A percentile compares a stretch with the other conserved stretches of the same genome.
Evolutionary conservation across 768 basidiomycete species (phyloP).

Genomic region (Cantharellus anzutake): DNA sequence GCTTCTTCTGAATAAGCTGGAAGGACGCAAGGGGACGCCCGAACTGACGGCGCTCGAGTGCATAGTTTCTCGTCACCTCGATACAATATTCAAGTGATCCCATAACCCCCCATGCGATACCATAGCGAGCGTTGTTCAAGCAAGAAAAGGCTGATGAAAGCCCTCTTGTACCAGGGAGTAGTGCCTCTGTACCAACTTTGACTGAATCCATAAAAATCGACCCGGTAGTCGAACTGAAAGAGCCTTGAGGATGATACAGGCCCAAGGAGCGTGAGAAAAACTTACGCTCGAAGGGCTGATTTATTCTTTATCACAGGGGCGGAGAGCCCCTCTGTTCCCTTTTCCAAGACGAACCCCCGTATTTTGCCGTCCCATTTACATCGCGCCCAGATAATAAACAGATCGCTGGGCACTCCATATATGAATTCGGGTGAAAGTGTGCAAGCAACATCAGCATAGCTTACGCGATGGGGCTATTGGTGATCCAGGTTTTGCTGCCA

Average conservation of each 20-base stretch:
- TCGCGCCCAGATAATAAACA: constrained; percentile 86
- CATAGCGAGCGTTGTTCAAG: constrained; percentile 73
- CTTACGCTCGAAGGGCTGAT: constrained; percentile 59
- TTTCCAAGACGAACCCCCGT: constrained; percentile 80
- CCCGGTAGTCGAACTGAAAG: constrained; percentile 38
- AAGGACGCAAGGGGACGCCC: constrained; percentile 76
- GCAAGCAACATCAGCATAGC: constrained; percentile 14
- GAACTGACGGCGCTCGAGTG: constrained; percentile 83
- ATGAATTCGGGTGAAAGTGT: constrained; percentile 5
- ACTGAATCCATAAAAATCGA: constrained; percentile 90
- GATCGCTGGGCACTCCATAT: constrained; percentile 30
- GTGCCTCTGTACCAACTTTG: constrained; percentile 44
- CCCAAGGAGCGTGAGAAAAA: constrained; percentile 15
- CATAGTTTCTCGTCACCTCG: constrained; percentile 54
- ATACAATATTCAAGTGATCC: constrained; percentile 90
- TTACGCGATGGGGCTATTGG: constrained; percentile 80
- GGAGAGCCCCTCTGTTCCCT: constrained; percentile 65
- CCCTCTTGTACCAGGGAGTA: constrained; percentile 63
- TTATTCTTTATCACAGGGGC: constrained; percentile 88
- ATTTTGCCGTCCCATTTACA: constrained; percentile 89
- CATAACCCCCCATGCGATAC: constrained; percentile 92
- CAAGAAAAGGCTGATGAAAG: constrained; percentile 80
- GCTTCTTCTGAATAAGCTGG: constrained; percentile 96
- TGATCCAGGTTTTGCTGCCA: constrained; percentile 96
- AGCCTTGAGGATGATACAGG: neutral